phyloP scores from a whole-genome alignment of 2,329 filamentous ascomycete species.

The Monilinia laxa region DNA sequence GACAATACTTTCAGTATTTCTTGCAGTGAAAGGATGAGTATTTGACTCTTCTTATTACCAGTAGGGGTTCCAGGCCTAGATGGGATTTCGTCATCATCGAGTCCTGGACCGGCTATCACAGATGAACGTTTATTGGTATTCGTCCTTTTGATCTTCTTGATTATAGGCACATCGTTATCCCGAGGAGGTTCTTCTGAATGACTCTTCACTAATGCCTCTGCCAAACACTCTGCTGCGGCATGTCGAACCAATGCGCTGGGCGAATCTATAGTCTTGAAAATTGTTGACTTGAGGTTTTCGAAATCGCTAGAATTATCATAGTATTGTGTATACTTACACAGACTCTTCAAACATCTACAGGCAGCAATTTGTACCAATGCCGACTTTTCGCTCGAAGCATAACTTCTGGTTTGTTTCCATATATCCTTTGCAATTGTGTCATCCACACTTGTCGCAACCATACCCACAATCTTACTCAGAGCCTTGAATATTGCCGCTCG shows the following conservation, averaged over 20 bases:
- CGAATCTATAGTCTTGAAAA: constrained; percentile 87
- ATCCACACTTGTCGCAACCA: constrained; percentile 75
- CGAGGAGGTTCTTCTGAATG: constrained; percentile 62
- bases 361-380: constrained; percentile 75
- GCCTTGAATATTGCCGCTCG: constrained; percentile 75
- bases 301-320: constrained; percentile 90
- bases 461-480: constrained; percentile 71
- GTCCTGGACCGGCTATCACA: constrained; percentile 42
- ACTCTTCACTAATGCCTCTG: constrained; percentile 77
- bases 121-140: constrained; percentile 52
- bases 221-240: constrained; percentile 81
- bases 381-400: constrained; percentile 77
- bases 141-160: constrained; percentile 70
- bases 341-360: constrained; percentile 73
- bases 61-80: constrained; percentile 67
- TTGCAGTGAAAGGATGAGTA: constrained; percentile 69
- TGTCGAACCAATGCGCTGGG: constrained; percentile 72
- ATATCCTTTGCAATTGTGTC: constrained; percentile 83
- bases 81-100: constrained; percentile 69
- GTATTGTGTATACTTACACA: constrained; percentile 71
- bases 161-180: constrained; percentile 54
- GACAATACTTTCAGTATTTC: constrained; percentile 81
- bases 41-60: constrained; percentile 69
- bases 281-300: constrained; percentile 76
- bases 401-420: constrained; percentile 85